Evolutionary conservation across 352 stramenopile species (phyloP).

Genomic region (Blastocystis sp.): DNA sequence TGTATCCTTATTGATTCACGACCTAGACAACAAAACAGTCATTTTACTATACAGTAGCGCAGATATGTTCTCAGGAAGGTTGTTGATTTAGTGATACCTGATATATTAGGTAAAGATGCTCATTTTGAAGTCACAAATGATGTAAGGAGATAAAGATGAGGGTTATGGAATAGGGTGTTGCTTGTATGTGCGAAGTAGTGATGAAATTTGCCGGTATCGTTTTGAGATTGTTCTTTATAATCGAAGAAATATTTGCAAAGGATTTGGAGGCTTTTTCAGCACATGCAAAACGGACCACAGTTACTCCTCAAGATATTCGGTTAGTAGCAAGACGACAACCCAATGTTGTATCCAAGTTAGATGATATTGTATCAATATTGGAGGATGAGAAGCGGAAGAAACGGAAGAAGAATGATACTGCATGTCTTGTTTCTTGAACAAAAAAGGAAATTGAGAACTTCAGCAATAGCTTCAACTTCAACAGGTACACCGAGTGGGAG

Average conservation of each 20-base stretch:
- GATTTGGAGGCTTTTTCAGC: constrained; percentile 52
- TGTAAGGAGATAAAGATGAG: background rate
- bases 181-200: constrained; percentile 24
- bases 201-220: background rate
- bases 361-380: background rate
- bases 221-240: background rate
- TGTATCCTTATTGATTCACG: background rate
- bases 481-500: constrained; percentile 54
- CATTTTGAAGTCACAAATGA: constrained; percentile 28
- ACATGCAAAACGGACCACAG: constrained; percentile 31
- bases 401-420: constrained; percentile 36
- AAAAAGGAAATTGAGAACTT: constrained; percentile 42
- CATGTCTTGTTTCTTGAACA: background rate
- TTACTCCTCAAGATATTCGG: constrained; percentile 6
- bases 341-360: background rate
- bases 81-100: background rate
- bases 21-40: constrained; percentile 12
- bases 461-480: constrained; percentile 53
- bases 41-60: constrained; percentile 45
- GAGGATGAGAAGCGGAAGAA: constrained; percentile 52
- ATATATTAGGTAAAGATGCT: background rate
- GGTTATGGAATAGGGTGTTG: background rate
- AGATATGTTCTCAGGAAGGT: constrained; percentile 42
- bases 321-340: constrained; percentile 21
- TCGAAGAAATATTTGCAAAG: constrained; percentile 18